Conservation (phyloP, 192 early-diverging fungal genomes). For the Bifiguratus adelaidae region DNA sequence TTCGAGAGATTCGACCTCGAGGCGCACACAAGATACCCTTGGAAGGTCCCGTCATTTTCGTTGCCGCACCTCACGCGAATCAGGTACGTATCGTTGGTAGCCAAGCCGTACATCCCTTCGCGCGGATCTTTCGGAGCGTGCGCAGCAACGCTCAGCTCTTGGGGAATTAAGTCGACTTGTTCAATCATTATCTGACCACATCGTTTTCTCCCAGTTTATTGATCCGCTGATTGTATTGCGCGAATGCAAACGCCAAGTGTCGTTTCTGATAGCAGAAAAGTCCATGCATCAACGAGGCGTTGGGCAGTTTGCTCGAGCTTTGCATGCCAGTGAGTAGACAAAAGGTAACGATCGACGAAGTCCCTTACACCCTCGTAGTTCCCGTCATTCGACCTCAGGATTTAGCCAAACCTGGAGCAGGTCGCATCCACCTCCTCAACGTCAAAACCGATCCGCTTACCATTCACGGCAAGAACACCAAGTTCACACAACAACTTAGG, state of each 20-base stretch:
- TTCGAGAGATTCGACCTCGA: conserved; percentile 80
- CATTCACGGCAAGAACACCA: conserved; percentile 57
- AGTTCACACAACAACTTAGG: conserved; percentile 56
- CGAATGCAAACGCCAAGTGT: conserved; percentile 67
- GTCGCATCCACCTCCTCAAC: conserved; percentile 58
- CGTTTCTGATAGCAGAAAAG: conserved; percentile 74
- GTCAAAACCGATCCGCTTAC: conserved; percentile 53
- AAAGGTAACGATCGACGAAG: neutral
- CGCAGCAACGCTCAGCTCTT: too few species aligned
- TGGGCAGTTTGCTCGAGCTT: conserved; percentile 63
- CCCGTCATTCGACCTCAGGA: conserved; percentile 93
- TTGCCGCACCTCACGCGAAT: conserved; percentile 70
- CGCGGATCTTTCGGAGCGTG: too few species aligned
- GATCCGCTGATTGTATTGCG: conserved; percentile 86
- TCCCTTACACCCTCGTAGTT: conserved; percentile 30
- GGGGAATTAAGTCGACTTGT: too few species aligned
- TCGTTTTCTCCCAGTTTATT: conserved; percentile 68
- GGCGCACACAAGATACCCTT: conserved; percentile 75
- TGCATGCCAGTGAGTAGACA: conserved; percentile 64
- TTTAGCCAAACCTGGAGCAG: conserved; percentile 59
- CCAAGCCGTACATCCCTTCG: neutral
- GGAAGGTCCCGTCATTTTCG: conserved; percentile 90
- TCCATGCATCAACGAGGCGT: conserved; percentile 81
- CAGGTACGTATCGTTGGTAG: conserved; percentile 30
- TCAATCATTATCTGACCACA: too few species aligned